Evolutionary conservation across 2,329 filamentous ascomycete species (phyloP), one percentile per base, ranked within the genome.

Genomic region (Fusarium transvaalense): DNA sequence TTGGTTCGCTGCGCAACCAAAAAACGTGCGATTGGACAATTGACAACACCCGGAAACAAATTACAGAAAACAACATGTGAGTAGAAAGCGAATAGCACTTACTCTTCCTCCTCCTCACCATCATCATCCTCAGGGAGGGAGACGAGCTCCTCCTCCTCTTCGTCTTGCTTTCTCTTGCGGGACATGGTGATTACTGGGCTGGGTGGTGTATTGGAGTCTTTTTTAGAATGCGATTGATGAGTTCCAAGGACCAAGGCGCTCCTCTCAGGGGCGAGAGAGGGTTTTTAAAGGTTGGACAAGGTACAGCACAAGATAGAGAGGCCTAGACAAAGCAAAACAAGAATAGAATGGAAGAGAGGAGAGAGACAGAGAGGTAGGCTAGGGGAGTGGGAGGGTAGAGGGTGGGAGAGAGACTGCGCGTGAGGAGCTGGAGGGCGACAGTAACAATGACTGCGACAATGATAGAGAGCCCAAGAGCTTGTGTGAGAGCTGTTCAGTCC

Each of bases 91-190:
- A 64, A 39, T 46, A n/a, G 29, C 43, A 76, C 84, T 82, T 82
- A 86, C 84, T 86, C 84, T 75, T 86, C 83, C 75, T 86, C 84
- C 72, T 85, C 83, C 73, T 84, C 82, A 42, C 81, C 82, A 62
- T 84, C 83, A 47, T 82, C 81, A 47, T 81, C 84, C 63, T 85
- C 84, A 55, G 84, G 84, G 56, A 86, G 82, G 64, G 84, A 85
- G 64, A 86, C 82, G 34, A 86, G 83, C 78, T 86, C 84, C 61
- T 85, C 84, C 70, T 85, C 83, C 69, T 85, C 83, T 47, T 73
- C 71, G 32, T 91, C 82, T 72, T 83, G 82, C 81, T 84, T 85
- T 80, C 84, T 83, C 83, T 86, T 86, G 74, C 84, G 84, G 73
- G 82, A 81, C 82, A 85, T 85, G 65, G 60, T 78, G 34, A 48